Conservation (phyloP, 108 stramenopile species). For the Licmophora abbreviata region DNA sequence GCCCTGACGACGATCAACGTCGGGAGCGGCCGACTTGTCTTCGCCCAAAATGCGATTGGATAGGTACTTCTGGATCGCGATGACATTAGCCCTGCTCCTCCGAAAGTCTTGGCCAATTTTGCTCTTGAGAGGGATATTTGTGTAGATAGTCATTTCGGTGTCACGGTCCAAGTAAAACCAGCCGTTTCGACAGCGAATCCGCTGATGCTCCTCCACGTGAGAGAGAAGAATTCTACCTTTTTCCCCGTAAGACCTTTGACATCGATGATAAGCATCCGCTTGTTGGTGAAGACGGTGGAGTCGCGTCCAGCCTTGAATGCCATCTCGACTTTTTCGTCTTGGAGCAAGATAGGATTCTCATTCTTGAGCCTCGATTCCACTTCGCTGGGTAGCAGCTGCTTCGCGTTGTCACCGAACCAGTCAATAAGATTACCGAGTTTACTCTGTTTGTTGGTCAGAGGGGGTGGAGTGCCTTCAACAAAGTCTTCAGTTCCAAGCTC, state of each 20-base stretch:
- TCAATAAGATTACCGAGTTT: constrained; percentile 22
- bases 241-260: constrained; percentile 38
- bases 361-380: constrained; percentile 25
- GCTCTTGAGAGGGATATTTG: constrained; percentile 28
- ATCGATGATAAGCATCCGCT: constrained; percentile 30
- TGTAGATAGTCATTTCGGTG: constrained; percentile 46
- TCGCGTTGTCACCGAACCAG: constrained; percentile 36
- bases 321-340: constrained; percentile 34
- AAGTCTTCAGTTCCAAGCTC: constrained; percentile 20
- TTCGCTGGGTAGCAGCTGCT: constrained; percentile 15
- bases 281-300: constrained; percentile 23
- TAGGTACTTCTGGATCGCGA: constrained; percentile 47
- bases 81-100: constrained; percentile 41
- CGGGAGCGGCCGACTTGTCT: constrained; percentile 23
- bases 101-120: constrained; percentile 52
- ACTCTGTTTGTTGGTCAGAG: constrained; percentile 7
- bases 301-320: constrained; percentile 47
- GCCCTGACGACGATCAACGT: constrained; percentile 14
- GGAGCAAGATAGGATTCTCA: constrained; percentile 14
- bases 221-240: constrained; percentile 37
- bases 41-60: constrained; percentile 45
- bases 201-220: constrained; percentile 48
- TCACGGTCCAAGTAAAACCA: constrained; percentile 52
- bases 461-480: constrained; percentile 5
- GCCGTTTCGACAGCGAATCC: constrained; percentile 68